Evolutionary conservation across 805 yeast species (phyloP), one percentile per base, ranked within the genome.

Genomic region (Starmerella bacillaris): DNA sequence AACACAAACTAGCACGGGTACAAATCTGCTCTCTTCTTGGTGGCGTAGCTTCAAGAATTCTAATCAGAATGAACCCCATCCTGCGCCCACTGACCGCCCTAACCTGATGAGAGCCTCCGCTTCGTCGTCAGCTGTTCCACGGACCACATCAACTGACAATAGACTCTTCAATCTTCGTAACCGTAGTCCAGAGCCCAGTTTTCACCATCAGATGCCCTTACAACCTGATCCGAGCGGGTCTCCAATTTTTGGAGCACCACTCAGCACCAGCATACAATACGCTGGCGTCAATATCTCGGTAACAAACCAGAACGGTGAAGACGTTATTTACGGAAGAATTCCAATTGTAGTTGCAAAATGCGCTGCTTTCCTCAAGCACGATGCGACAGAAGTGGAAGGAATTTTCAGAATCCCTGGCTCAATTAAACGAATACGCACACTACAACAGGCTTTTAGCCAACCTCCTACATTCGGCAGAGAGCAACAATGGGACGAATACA

Each of bases 271-370:
- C 12, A 64, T 86, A 33, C 56, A 65, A 22, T 67, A 74, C 40
- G 94, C 96, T 0, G 73, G 74, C 38, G 92, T 84, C 14, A 66
- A 70, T 33, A 78, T 82, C 35, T 68, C 74, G 24, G 69, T 78
- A 5, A 62, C 75, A 30, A 67, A 69, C 42, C 5, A 28, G 3
- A 64, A 66, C 8, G 70, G 71, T 42, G 74, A 73, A 19, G 68
- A 73, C 38, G 68, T 78, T 21, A 72, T 74, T 33, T 89, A 80
- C 52, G 98, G 96, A 17, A 64, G 73, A 35, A 79, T 89, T 15
- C 99, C 99, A 0, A 68, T 82, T 14, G 77, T 89, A 11, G 92
- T 89, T n/a, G 96, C 95, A 12, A 78, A 82, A 46, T 86, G 98
- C 58, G 95, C 96, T 1, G 74, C 78, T 0, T 84, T 59, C 50